phyloP scores from a whole-genome alignment of 176 grass and related monocot genomes.

The Zea mays region Zm-B73-REFERENCE-NAM-5.0 NC_050102.1:141826001-141826500 shows the following conservation, averaged over 20 bases:
- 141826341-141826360: conserved; percentile 1
- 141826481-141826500: conserved; percentile 25
- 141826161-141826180: conserved; percentile 28
- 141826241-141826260: conserved; percentile 1
- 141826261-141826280: background rate
- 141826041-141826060: conserved; percentile 13
- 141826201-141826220: conserved; percentile 20
- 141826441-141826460: background rate
- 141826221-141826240: conserved; percentile 27
- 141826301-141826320: background rate
- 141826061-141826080: background rate
- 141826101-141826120: conserved; percentile 18
- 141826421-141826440: background rate
- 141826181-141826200: background rate
- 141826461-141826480: conserved; percentile 9
- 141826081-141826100: background rate
- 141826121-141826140: background rate
- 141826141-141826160: background rate
- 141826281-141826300: background rate
- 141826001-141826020: conserved; percentile 12
- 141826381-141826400: background rate
- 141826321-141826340: background rate
- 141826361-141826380: background rate
- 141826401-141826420: background rate
- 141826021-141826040: background rate